Percentiles rank a stretch among this genome's conserved stretches.
phyloP scores from a whole-genome alignment of 805 yeast species.

The Blastobotrys americana region DNA sequence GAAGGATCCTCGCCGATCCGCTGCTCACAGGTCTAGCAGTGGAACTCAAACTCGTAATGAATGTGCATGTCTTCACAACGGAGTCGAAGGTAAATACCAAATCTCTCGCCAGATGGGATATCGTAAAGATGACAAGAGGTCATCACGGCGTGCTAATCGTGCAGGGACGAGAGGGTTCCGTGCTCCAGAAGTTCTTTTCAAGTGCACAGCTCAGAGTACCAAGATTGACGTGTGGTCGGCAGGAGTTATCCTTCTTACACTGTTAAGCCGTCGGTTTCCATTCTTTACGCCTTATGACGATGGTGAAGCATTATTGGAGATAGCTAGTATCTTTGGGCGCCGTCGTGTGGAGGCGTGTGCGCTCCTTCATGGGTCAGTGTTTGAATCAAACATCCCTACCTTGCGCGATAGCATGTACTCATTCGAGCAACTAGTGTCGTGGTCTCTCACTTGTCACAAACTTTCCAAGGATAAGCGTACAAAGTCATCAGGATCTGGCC shows the following conservation, averaged over 20 bases:
- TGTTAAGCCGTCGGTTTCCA: conserved; percentile 77
- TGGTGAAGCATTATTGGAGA: conserved; percentile 80
- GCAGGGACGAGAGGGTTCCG: conserved; percentile 96
- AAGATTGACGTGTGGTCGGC: conserved; percentile 90
- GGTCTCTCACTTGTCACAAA: conserved; percentile 13
- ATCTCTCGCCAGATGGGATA: conserved; percentile 49
- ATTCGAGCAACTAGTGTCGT: conserved; percentile 36
- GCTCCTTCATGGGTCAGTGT: conserved; percentile 76
- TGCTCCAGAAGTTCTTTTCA: conserved; percentile 87
- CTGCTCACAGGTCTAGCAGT: not conserved
- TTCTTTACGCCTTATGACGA: conserved; percentile 93
- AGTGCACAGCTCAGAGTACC: conserved; percentile 75
- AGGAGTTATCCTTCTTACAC: conserved; percentile 76
- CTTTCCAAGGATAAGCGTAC: conserved; percentile 2
- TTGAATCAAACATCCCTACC: conserved; percentile 58
- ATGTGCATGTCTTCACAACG: conserved; percentile 15
- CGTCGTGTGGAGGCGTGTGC: conserved; percentile 70
- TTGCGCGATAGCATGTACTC: conserved; percentile 39
- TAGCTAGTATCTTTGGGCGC: conserved; percentile 73
- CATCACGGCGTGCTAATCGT: conserved; percentile 88
- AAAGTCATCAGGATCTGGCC: not conserved
- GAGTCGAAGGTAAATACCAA: conserved; percentile 14
- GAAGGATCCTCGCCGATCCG: conserved; percentile 31
- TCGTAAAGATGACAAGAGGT: conserved; percentile 79
- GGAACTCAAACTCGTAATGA: conserved; percentile 1